Evolutionary conservation across 106 monocot genomes (phyloP).

Genomic region (Phalaenopsis aphrodite): DNA sequence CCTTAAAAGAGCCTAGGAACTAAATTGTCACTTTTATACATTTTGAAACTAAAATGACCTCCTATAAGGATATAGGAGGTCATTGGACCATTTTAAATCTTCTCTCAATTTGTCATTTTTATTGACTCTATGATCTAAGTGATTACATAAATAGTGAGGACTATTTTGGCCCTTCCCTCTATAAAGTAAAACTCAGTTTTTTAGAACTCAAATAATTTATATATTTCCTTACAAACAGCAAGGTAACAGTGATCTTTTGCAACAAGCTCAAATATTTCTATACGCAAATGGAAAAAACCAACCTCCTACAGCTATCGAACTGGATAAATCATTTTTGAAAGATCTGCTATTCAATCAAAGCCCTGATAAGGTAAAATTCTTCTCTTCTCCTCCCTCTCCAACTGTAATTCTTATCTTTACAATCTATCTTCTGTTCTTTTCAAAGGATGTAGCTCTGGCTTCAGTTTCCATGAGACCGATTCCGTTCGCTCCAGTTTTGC

Average conservation of each 20-base stretch:
- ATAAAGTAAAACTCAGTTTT: not conserved
- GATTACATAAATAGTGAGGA: too few relatives aligned
- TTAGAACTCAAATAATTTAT: not conserved
- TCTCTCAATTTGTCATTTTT: too few relatives aligned
- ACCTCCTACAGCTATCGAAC: conserved; percentile 81
- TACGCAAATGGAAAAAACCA: conserved; percentile 74
- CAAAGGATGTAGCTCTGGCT: conserved; percentile 77
- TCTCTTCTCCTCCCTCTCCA: not conserved
- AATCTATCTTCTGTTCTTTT: not conserved
- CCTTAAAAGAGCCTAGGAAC: too few relatives aligned
- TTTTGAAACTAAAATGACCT: too few relatives aligned
- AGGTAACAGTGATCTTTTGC: conserved; percentile 49
- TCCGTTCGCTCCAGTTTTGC: conserved; percentile 73
- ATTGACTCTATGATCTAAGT: too few relatives aligned
- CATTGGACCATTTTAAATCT: too few relatives aligned
- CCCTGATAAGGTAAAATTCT: conserved; percentile 56
- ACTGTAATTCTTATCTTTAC: not conserved
- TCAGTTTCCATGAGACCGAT: conserved; percentile 85
- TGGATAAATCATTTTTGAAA: conserved; percentile 62
- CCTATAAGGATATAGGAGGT: too few relatives aligned
- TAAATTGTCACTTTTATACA: too few relatives aligned
- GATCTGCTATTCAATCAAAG: conserved; percentile 85
- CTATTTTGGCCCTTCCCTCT: too few relatives aligned
- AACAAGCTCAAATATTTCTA: conserved; percentile 56
- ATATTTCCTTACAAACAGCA: conserved; percentile 26